phyloP scores from a whole-genome alignment of 1,284 basidiomycete species.

The Marasmius tenuissimus region DNA sequence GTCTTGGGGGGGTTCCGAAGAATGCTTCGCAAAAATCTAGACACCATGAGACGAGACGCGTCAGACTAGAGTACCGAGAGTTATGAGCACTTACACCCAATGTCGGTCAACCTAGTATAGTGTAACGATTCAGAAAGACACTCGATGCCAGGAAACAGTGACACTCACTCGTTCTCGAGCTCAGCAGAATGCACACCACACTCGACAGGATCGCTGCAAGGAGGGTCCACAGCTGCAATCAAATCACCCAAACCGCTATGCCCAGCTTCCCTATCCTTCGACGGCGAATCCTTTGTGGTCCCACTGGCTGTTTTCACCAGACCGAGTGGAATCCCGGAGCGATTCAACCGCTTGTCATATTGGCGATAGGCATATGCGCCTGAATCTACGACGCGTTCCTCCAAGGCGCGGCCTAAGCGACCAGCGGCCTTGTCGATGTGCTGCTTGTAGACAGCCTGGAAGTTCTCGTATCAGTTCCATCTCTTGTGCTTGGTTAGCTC shows the following conservation, averaged over 20 bases:
- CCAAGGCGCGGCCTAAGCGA: conserved; percentile 43
- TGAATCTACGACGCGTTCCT: background rate
- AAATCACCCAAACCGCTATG: conserved; percentile 15
- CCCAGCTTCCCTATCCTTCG: conserved; percentile 26
- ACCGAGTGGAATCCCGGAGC: background rate
- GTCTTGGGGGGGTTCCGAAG: conserved; percentile 57
- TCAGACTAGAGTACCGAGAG: background rate
- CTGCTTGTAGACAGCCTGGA: conserved; percentile 24
- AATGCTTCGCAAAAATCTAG: conserved; percentile 52
- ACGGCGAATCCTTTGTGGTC: conserved; percentile 21
- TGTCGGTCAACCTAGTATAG: conserved; percentile 27
- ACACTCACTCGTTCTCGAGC: conserved; percentile 51
- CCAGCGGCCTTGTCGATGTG: conserved; percentile 45
- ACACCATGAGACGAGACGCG: no score
- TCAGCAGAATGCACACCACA: conserved; percentile 46
- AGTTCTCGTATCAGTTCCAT: background rate
- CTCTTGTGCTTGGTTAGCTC: background rate
- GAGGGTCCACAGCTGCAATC: background rate
- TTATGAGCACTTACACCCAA: conserved; percentile 15
- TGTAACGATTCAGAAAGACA: background rate
- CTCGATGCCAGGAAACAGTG: background rate
- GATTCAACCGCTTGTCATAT: background rate
- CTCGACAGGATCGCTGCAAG: conserved; percentile 30
- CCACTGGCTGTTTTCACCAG: conserved; percentile 23
- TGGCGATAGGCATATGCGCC: background rate